A percentile compares a stretch with the other conserved stretches of the same genome.
phyloP scores from a whole-genome alignment of 2,329 filamentous ascomycete genomes.

The Arthrobotrys iridis region DNA sequence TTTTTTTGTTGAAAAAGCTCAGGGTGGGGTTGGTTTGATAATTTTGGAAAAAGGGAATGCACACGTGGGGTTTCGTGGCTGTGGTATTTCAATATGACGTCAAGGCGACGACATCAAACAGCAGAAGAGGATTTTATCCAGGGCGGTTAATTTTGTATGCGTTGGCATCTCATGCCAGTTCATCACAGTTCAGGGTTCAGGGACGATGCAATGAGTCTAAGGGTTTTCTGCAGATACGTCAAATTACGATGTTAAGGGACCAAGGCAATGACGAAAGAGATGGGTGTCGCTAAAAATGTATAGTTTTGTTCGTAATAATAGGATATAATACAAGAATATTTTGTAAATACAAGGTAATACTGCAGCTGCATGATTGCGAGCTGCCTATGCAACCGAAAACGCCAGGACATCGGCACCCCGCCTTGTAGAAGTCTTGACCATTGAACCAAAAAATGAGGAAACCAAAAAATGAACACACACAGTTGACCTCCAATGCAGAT shows the following conservation, averaged over 20 bases:
- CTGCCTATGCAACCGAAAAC: conserved; percentile 15
- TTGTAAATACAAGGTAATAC: conserved; percentile 6
- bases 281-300: neutral
- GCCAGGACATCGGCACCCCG: neutral
- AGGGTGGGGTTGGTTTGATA: neutral
- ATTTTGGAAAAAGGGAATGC: neutral
- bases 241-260: neutral
- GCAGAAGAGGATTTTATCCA: neutral
- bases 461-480: conserved; percentile 11
- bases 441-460: neutral
- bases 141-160: conserved; percentile 8
- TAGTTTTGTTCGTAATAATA: conserved; percentile 8
- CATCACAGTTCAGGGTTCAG: neutral
- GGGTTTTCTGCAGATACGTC: neutral
- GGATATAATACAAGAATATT: conserved; percentile 14
- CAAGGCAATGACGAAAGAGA: neutral
- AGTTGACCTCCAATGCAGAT: conserved; percentile 22
- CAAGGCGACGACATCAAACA: conserved; percentile 37
- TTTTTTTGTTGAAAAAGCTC: neutral
- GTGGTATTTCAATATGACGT: conserved; percentile 32
- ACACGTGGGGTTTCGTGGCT: conserved; percentile 21
- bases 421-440: conserved; percentile 5
- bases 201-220: neutral
- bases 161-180: conserved; percentile 40
- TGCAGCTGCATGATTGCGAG: neutral